Conservation (phyloP, 257 asterid genomes). For the Osmanthus fragrans region DNA sequence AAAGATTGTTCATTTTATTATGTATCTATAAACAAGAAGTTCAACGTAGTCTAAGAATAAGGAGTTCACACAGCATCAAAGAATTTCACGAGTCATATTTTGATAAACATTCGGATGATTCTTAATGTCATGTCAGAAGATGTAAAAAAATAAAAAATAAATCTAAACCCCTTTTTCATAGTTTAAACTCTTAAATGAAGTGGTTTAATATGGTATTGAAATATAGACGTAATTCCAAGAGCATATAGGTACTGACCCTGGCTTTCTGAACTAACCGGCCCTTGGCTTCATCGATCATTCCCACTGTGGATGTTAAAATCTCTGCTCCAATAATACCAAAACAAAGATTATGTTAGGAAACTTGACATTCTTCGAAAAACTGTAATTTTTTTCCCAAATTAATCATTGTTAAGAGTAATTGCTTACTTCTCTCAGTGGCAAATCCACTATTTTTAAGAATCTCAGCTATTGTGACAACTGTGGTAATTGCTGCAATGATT, state of each 20-base stretch:
- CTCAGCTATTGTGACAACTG: slow-evolving; percentile 92
- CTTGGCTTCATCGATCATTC: slow-evolving; percentile 76
- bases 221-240: background rate
- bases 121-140: background rate
- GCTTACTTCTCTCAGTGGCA: slow-evolving; percentile 77
- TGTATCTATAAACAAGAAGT: background rate
- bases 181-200: no score
- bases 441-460: slow-evolving; percentile 87
- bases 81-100: background rate
- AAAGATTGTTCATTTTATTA: background rate
- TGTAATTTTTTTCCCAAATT: no score
- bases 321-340: slow-evolving; percentile 33
- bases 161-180: no score
- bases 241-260: slow-evolving; percentile 44
- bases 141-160: no score
- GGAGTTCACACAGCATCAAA: background rate
- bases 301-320: slow-evolving; percentile 79
- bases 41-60: background rate
- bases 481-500: slow-evolving; percentile 70
- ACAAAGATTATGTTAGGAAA: slow-evolving; percentile 2
- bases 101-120: no score
- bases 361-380: background rate
- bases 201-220: background rate
- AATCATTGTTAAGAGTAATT: background rate
- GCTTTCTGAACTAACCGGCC: slow-evolving; percentile 87